Evolutionary conservation across 257 asterid species (phyloP), one percentile per base, ranked within the genome.

Genomic region (Penstemon barbatus): DNA sequence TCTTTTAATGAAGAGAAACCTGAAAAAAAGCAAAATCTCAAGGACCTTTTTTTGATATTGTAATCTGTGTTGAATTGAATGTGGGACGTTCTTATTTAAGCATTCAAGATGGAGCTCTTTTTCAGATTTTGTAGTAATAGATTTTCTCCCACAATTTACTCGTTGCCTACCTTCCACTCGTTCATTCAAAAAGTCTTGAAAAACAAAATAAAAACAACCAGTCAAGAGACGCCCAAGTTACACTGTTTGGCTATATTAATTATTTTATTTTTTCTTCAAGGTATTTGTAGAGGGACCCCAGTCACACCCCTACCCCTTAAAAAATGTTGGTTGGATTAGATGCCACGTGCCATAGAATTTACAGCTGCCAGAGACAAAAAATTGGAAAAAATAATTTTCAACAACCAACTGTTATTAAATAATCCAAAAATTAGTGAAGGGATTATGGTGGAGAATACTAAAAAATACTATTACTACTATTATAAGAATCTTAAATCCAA

Each of bases 61-160:
- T 62, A 54, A 58, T 36, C 58, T 11, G 62, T 66, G 55, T 8
- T 8, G 54, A 67, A 65, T 15, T 25, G 33, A 25, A 25, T 25
- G 33, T 25, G 2, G 33, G 64, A n/a, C 68, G 18, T 13, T 25
- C 51, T 51, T 53, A 59, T 68, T 25, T 37, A 38, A 50, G 39
- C 3, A 3, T 11, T 39, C 69, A 52, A 38, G 51, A 13, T 62
- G 8, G 46, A 46, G 9, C 11, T 60, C 41, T 46, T 57, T 57
- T 65, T 56, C 50, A 43, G 43, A 60, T 18, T 72, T 42, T 72
- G 75, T 62, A 56, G 73, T 69, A 49, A 38, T 58, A 58, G 44
- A 62, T 44, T 65, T 71, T 75, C 52, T 63, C 75, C 83, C 86
- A 86, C 87, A 76, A 77, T 73, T 83, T 72, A 65, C 86, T 83